Conservation (phyloP, 495 filamentous ascomycete genomes). For the Tuber umbilicatum region DNA sequence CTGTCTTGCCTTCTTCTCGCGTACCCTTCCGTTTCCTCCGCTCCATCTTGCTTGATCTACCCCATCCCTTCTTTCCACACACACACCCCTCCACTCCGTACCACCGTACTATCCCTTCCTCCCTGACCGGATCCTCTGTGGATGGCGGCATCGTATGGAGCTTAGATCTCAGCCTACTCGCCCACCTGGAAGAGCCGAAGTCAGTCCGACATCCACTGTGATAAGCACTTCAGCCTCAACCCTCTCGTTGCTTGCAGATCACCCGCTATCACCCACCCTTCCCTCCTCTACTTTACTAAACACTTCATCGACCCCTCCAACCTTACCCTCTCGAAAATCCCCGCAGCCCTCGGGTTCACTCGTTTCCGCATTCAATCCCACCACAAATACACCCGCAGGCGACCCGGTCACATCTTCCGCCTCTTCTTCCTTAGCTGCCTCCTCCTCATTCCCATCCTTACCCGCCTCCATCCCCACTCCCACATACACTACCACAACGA, state of each 20-base stretch:
- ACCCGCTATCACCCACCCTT: slow-evolving; percentile 32
- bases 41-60: slow-evolving; percentile 15
- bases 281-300: slow-evolving; percentile 18
- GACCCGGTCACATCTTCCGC: slow-evolving; percentile 9
- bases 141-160: slow-evolving; percentile 43
- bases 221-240: slow-evolving; percentile 39
- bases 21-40: slow-evolving; percentile 13
- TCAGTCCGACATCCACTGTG: slow-evolving; percentile 32
- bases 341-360: slow-evolving; percentile 12
- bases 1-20: slow-evolving; percentile 8
- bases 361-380: slow-evolving; percentile 13
- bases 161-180: slow-evolving; percentile 40
- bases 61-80: slow-evolving; percentile 18
- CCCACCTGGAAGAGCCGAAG: slow-evolving; percentile 39
- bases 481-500: slow-evolving; percentile 12
- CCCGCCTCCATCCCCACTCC: slow-evolving; percentile 7
- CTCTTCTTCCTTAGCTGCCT: neutral
- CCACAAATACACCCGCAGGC: slow-evolving; percentile 8
- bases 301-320: slow-evolving; percentile 12
- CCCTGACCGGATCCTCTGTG: slow-evolving; percentile 22
- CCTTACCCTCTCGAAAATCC: slow-evolving; percentile 11
- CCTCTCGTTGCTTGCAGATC: slow-evolving; percentile 29
- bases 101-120: neutral
- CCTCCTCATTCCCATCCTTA: slow-evolving; percentile 8
- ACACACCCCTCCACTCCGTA: neutral